Base-by-base conservation (phyloP, 352 stramenopile genomes). In the Phytophthora vignae region DNA sequence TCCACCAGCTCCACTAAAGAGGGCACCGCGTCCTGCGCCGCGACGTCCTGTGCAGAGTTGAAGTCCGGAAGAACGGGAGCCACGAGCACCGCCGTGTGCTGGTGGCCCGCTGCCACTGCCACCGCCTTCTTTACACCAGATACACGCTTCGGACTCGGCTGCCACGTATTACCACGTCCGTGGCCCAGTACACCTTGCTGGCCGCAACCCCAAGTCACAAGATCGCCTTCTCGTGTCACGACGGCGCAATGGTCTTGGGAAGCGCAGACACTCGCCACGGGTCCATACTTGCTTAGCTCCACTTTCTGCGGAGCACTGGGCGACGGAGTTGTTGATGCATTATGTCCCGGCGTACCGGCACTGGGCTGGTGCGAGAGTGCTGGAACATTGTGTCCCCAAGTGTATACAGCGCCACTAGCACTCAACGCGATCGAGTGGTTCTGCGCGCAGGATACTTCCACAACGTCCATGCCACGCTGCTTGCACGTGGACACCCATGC, bases 381-480 rank as follows among this genome's bases (percentile, higher is more conserved):
- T 36, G 86, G 82, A 31, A 77, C 79, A 64, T 92, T 91, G 61
- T 92, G 85, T 0, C 88, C 83, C 87, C 88, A 96, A 17, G 86
- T 93, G 62, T 87, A 94, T 0, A 96, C 88, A 1, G 77, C 78
- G 17, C 88, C 88, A 25, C 78, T 81, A 25, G 78, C 72, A 31
- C 74, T 82, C n/a, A 94, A 67, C 10, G 86, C 88, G 29, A 96
- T 96, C 10, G 87, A 94, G 54, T 96, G 87, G 42, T 93, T 91
- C 42, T 83, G 84, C 12, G 88, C 88, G 48, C 85, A 96, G 17
- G 87, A 91, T 44, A 96, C 70, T 48, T 88, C 69, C 36, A 93
- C 67, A 56, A 96, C 90, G 55, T 91, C 85, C 49, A 79, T 67
- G 6, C 53, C 71, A 17, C 65, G 79, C 49, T 90, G 75, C 59